These are phyloP conservation scores for Alternaria sp. DNA, from an alignment of 2,329 filamentous ascomycete genomes.

Conservation along the genomic window DNA sequence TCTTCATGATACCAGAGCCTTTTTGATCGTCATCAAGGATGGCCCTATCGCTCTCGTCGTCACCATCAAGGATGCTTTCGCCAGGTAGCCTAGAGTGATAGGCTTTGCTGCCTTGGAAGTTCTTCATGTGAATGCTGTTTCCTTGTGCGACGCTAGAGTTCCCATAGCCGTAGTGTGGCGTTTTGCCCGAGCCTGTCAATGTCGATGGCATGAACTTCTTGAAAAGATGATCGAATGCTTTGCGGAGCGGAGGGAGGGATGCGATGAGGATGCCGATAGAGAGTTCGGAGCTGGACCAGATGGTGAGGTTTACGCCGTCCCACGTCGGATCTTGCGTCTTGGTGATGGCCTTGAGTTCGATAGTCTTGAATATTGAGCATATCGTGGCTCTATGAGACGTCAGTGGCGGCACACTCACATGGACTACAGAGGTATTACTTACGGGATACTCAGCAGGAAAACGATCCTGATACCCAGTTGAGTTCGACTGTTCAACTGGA, in stretches of 20 bases:
- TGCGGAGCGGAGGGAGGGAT: slow-evolving; percentile 35
- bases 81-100: slow-evolving; percentile 26
- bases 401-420: neutral
- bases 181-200: slow-evolving; percentile 10
- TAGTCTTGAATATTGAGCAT: slow-evolving; percentile 38
- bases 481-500: slow-evolving; percentile 31
- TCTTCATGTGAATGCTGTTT: slow-evolving; percentile 18
- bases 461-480: slow-evolving; percentile 38
- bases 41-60: slow-evolving; percentile 35
- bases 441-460: slow-evolving; percentile 39
- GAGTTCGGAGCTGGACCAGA: slow-evolving; percentile 35
- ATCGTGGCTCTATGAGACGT: slow-evolving; percentile 28
- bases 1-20: slow-evolving; percentile 29
- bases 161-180: slow-evolving; percentile 19
- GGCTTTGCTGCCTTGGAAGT: slow-evolving; percentile 24
- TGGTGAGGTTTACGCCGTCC: slow-evolving; percentile 30
- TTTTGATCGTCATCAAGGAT: slow-evolving; percentile 31
- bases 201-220: slow-evolving; percentile 22
- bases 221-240: slow-evolving; percentile 29
- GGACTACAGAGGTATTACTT: slow-evolving; percentile 5
- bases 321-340: slow-evolving; percentile 32
- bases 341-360: slow-evolving; percentile 29
- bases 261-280: slow-evolving; percentile 30
- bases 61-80: slow-evolving; percentile 30
- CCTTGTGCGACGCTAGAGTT: slow-evolving; percentile 1